Evolutionary conservation across 1,139 yeast genomes (phyloP), one percentile per base, ranked within the genome.

Genomic region (Tardiomyces depauwii): DNA sequence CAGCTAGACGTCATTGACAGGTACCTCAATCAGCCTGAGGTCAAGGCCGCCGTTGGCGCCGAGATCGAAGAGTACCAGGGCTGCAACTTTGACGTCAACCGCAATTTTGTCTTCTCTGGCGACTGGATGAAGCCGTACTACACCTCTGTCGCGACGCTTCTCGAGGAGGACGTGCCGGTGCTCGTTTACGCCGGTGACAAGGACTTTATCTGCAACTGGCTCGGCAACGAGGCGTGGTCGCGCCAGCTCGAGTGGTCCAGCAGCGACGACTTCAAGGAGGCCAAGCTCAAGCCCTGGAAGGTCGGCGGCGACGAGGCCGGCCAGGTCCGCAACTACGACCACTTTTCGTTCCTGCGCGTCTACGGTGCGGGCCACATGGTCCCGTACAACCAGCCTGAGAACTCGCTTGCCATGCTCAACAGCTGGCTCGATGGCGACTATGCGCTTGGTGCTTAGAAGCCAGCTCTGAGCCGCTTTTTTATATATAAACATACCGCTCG

Each of bases 201-300:
- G 66, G 95, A 86, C 64, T 85, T 76, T 64, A 85, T 86, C 55
- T 86, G 95, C 69, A 86, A 86, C 68, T 86, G 95, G 91, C 72
- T 86, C 53, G 95, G 95, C 48, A 85, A 84, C 66, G 74, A 75
- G 57, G 91, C 82, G 2, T 84, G 93, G 89, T 70, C 85, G 36
- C 72, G 81, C 55, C 69, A 67, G 50, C 73, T 86, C 55, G 79
- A 77, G 51, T 86, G 93, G 89, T 50, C 60, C 36, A 75, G 74
- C 43, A 62, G 64, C 43, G 58, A 60, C 43, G 55, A 59, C 43
- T 64, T 67, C 54, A 59, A 58, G 42, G 44, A 53, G 30, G 60
- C 64, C 10, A 50, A 58, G 21, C 57, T 60, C 32, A 64, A 64
- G 46, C 73, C 75, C 32, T 68, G 71, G 54, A 62, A 68, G 9